Evolutionary conservation across 371 early-diverging fungal species (phyloP).

Genomic region (Choanephora cucurbitarum): DNA sequence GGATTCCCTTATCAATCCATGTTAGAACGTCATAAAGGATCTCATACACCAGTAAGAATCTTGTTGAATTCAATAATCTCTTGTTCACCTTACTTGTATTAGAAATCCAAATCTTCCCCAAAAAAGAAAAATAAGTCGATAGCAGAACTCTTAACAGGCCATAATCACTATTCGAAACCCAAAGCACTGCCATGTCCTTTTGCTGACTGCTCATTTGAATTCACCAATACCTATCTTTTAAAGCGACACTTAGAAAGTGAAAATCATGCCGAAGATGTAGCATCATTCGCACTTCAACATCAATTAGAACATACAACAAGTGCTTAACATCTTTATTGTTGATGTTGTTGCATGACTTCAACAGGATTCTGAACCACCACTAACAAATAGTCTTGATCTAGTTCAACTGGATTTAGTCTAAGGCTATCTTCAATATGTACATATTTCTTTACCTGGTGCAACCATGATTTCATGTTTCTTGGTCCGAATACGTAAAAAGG

Average conservation of each 20-base stretch:
- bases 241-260: conserved; percentile 36
- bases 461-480: conserved; percentile 96
- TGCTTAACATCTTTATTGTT: background rate
- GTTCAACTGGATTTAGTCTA: conserved; percentile 2
- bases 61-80: background rate
- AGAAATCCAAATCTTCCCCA: conserved; percentile 10
- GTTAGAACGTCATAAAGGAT: conserved; percentile 46
- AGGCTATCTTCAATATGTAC: background rate
- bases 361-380: conserved; percentile 86
- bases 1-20: conserved; percentile 62
- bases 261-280: conserved; percentile 24
- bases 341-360: conserved; percentile 38
- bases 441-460: conserved; percentile 69
- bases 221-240: conserved; percentile 25
- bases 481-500: conserved; percentile 90
- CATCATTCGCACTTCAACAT: background rate
- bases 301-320: background rate
- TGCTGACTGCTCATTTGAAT: conserved; percentile 20
- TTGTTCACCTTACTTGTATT: no score
- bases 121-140: conserved; percentile 20
- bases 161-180: conserved; percentile 17
- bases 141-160: conserved; percentile 21
- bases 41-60: conserved; percentile 32
- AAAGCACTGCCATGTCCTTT: conserved; percentile 24
- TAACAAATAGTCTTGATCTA: conserved; percentile 88